Evolutionary conservation across 2,329 filamentous ascomycete species (phyloP).

Genomic region (Hymenoscyphus repandus): DNA sequence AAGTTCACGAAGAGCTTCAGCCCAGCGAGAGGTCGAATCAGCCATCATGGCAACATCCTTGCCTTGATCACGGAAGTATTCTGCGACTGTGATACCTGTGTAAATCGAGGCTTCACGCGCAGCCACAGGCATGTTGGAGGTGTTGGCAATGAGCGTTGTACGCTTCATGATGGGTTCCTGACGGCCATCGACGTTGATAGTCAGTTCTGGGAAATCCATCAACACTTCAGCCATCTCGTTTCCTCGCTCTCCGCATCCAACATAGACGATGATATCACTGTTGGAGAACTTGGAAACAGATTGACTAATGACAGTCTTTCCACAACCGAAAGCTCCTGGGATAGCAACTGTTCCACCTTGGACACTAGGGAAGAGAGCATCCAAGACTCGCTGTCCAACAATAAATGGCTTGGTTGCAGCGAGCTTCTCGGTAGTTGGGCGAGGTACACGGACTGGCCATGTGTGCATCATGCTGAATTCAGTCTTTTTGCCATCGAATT

Average conservation of each 20-base stretch:
- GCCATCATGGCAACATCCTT: constrained; percentile 99
- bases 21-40: constrained; percentile 96
- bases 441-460: constrained; percentile 95
- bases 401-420: constrained; percentile 87
- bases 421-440: constrained; percentile 87
- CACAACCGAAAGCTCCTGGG: constrained; percentile 95
- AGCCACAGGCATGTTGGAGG: constrained; percentile 99
- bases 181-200: constrained; percentile 88
- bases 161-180: constrained; percentile 99
- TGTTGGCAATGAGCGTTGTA: constrained; percentile 96
- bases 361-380: constrained; percentile 92
- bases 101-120: constrained; percentile 98
- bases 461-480: constrained; percentile 98
- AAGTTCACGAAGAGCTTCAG: constrained; percentile 96
- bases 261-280: constrained; percentile 97
- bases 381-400: constrained; percentile 93
- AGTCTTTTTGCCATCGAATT: constrained; percentile 94
- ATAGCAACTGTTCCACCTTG: constrained; percentile 98
- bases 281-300: constrained; percentile 99
- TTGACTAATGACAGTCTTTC: constrained; percentile 98
- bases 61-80: constrained; percentile 96
- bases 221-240: constrained; percentile 99
- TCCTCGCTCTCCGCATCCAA: constrained; percentile 85
- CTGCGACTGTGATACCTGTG: constrained; percentile 79
- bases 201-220: constrained; percentile 99